phyloP scores from a whole-genome alignment of 345 rosid species.

The Rhodamnia argentea region DNA sequence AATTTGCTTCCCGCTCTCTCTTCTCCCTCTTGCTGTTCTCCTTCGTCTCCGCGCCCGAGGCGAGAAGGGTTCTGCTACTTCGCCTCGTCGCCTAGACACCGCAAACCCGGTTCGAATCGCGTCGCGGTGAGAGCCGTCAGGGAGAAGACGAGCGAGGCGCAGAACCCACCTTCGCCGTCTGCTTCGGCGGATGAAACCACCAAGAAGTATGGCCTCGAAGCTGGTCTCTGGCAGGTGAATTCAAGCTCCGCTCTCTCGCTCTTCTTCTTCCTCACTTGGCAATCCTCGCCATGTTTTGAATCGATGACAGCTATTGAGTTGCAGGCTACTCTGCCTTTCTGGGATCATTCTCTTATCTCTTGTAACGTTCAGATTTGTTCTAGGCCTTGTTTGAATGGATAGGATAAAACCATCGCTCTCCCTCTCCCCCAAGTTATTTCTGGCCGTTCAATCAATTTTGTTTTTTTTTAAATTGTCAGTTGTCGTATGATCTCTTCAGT shows the following conservation, averaged over 20 bases:
- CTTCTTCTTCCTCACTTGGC: background rate
- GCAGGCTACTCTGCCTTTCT: background rate
- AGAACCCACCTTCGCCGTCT: constrained; percentile 26
- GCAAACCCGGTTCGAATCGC: constrained; percentile 15
- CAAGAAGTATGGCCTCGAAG: constrained; percentile 85
- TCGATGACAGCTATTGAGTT: background rate
- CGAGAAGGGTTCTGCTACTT: constrained; percentile 7
- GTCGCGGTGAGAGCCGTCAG: constrained; percentile 47
- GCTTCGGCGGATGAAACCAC: constrained; percentile 62
- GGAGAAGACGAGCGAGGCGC: constrained; percentile 40
- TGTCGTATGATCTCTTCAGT: background rate
- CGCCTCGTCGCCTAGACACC: constrained; percentile 5
- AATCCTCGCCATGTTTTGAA: background rate
- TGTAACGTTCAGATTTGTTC: background rate
- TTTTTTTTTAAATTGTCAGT: background rate
- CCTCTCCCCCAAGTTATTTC: background rate
- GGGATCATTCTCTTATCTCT: background rate
- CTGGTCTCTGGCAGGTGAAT: constrained; percentile 84
- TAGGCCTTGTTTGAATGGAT: background rate
- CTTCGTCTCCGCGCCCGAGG: constrained; percentile 9
- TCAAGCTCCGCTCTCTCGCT: background rate
- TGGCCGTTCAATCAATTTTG: background rate
- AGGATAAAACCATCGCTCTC: background rate
- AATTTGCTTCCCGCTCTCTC: background rate
- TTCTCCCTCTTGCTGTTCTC: constrained; percentile 3